These are phyloP conservation scores for Nigrospora sphaerica DNA, from an alignment of 2,329 filamentous ascomycete genomes.

Conservation along the genomic window DNA sequence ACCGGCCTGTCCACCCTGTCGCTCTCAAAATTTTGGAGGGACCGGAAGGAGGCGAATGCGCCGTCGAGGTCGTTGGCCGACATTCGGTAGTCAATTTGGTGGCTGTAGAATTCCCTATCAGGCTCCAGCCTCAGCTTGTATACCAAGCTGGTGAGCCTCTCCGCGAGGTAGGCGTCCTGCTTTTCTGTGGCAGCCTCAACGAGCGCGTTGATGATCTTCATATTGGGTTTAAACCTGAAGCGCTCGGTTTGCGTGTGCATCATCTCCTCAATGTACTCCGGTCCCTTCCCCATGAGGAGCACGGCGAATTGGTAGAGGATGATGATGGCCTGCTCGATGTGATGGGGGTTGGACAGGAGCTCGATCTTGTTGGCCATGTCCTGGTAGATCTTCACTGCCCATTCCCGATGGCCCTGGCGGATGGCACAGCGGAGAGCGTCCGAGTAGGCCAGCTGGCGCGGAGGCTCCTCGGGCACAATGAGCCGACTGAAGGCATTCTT, in stretches of 20 bases:
- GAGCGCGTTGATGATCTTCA: conserved; percentile 68
- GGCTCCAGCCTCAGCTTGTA: conserved; percentile 57
- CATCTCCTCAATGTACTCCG: conserved; percentile 68
- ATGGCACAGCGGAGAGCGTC: conserved; percentile 55
- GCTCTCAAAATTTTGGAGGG: conserved; percentile 49
- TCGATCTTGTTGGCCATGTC: conserved; percentile 33
- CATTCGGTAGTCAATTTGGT: conserved; percentile 73
- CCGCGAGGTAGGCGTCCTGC: conserved; percentile 63
- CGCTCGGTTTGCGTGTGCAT: conserved; percentile 42
- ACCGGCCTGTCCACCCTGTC: conserved; percentile 53
- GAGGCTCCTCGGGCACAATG: conserved; percentile 30
- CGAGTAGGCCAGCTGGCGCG: conserved; percentile 39
- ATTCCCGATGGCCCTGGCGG: conserved; percentile 51
- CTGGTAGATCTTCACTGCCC: conserved; percentile 55
- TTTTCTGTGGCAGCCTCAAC: conserved; percentile 65
- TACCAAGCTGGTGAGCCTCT: conserved; percentile 64
- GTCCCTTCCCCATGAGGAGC: conserved; percentile 58
- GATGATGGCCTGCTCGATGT: conserved; percentile 63
- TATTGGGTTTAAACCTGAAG: conserved; percentile 49
- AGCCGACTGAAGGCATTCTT: conserved; percentile 61
- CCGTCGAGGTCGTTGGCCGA: conserved; percentile 64
- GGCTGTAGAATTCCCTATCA: conserved; percentile 62
- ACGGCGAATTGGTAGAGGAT: conserved; percentile 57
- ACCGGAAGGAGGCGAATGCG: conserved; percentile 58
- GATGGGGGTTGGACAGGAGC: conserved; percentile 4